Percentiles rank a stretch among this genome's conserved stretches.
Evolutionary conservation across 2,329 filamentous ascomycete species (phyloP).

Genomic region (Chrysosporium keratinophilum): DNA sequence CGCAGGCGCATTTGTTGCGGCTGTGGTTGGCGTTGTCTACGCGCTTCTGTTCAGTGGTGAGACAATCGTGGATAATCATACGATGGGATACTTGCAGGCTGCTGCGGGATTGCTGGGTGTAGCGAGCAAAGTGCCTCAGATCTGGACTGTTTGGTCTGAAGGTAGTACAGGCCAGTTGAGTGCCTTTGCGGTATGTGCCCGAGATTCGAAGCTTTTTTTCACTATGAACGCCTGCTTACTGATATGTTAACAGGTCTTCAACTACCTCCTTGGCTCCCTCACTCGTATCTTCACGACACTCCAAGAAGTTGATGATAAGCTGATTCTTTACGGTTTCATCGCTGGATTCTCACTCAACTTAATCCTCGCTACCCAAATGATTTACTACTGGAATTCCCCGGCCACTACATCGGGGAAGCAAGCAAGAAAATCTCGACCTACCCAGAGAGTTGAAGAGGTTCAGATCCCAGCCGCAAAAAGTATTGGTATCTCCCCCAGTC

Average conservation of each 20-base stretch:
- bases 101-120: slow-evolving; percentile 73
- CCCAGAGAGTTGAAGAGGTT: slow-evolving; percentile 10
- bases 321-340: slow-evolving; percentile 91
- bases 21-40: slow-evolving; percentile 57
- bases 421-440: slow-evolving; percentile 28
- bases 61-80: slow-evolving; percentile 53
- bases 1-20: slow-evolving; percentile 69
- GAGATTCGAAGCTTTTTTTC: too few relatives aligned
- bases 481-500: slow-evolving; percentile 35
- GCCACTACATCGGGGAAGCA: slow-evolving; percentile 4
- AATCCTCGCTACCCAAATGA: slow-evolving; percentile 77
- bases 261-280: slow-evolving; percentile 86
- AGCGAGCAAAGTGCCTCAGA: slow-evolving; percentile 89
- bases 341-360: slow-evolving; percentile 84
- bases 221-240: too few relatives aligned
- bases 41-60: slow-evolving; percentile 55
- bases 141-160: slow-evolving; percentile 70
- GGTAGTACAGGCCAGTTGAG: slow-evolving; percentile 91
- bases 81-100: slow-evolving; percentile 67
- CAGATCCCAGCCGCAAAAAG: slow-evolving; percentile 27
- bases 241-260: slow-evolving; percentile 68
- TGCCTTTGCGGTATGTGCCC: slow-evolving; percentile 69
- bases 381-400: slow-evolving; percentile 84
- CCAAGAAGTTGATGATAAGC: slow-evolving; percentile 91
- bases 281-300: slow-evolving; percentile 95